These are phyloP conservation scores for Corynascus novoguineensis DNA, from an alignment of 495 filamentous ascomycete species.

Conservation along the genomic window DNA sequence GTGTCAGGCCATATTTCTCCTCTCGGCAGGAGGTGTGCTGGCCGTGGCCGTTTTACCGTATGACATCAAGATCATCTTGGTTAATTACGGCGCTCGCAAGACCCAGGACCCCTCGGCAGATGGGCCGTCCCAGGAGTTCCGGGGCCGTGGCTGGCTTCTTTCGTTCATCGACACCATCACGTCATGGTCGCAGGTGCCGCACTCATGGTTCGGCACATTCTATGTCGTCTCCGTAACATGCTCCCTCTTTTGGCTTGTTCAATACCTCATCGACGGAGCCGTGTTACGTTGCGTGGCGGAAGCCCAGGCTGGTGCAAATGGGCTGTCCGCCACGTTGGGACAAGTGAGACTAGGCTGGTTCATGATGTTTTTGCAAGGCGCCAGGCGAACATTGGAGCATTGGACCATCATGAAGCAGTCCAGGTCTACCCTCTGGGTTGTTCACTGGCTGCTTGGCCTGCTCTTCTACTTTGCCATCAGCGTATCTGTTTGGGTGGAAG, in stretches of 20 bases:
- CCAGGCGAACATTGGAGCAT: conserved; percentile 70
- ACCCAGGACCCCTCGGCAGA: not conserved
- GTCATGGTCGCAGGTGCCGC: conserved; percentile 59
- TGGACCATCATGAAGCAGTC: conserved; percentile 57
- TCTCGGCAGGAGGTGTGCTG: conserved; percentile 34
- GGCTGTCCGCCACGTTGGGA: conserved; percentile 51
- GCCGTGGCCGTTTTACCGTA: conserved; percentile 37
- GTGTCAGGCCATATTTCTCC: conserved; percentile 45
- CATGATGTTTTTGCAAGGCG: conserved; percentile 68
- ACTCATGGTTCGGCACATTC: conserved; percentile 82
- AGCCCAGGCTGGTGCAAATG: conserved; percentile 23
- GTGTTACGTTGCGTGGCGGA: conserved; percentile 42
- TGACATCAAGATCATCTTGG: conserved; percentile 36
- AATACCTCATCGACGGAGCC: conserved; percentile 55
- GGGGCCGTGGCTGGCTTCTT: conserved; percentile 20
- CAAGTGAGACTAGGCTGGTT: conserved; percentile 65
- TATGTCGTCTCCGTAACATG: conserved; percentile 67
- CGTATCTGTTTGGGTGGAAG: conserved; percentile 82
- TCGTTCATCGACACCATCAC: conserved; percentile 28
- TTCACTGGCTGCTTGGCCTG: conserved; percentile 74
- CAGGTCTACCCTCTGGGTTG: conserved; percentile 68
- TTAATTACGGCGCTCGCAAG: conserved; percentile 48
- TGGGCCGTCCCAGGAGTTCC: not conserved
- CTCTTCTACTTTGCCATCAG: conserved; percentile 67
- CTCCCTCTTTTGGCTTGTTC: conserved; percentile 70